Percentiles rank a stretch among this genome's conserved stretches.
Conservation (phyloP, 169 alveolate genomes). For the Plasmodium gonderi region DNA sequence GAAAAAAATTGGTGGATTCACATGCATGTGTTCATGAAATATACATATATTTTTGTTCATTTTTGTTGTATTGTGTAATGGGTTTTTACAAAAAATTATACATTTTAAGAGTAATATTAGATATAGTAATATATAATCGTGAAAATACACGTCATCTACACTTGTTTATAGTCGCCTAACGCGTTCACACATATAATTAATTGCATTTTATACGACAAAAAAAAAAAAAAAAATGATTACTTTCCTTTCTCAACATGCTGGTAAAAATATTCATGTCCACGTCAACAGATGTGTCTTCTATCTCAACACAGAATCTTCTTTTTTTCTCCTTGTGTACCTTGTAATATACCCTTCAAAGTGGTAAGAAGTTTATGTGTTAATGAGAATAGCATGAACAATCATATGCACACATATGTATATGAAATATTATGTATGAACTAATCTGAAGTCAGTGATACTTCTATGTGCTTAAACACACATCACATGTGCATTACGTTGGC, state of each 20-base stretch:
- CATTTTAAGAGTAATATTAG: too few relatives aligned
- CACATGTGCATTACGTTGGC: slow-evolving; percentile 38
- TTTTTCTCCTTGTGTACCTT: slow-evolving; percentile 53
- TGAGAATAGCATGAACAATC: background rate
- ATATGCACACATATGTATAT: background rate
- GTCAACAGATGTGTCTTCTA: slow-evolving; percentile 66
- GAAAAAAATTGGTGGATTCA: slow-evolving; percentile 1
- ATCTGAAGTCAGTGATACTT: background rate
- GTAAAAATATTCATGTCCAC: slow-evolving; percentile 43
- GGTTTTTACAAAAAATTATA: background rate
- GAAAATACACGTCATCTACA: slow-evolving; percentile 3
- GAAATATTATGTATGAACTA: background rate
- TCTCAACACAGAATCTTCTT: slow-evolving; percentile 58
- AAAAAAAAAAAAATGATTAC: slow-evolving; percentile 17
- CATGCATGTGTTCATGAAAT: background rate
- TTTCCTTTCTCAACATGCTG: slow-evolving; percentile 49
- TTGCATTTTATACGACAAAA: background rate
- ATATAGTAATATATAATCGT: background rate
- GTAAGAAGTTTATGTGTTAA: background rate
- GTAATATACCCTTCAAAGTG: slow-evolving; percentile 54
- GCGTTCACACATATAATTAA: background rate
- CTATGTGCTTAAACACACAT: background rate
- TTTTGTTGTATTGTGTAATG: background rate
- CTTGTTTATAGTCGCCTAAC: background rate
- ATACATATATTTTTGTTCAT: background rate